A percentile compares a stretch with the other conserved stretches of the same genome.
These are phyloP conservation scores for Fallopia convolvulus DNA, from an alignment of 148 eudicot species.

Conservation along the genomic window DNA sequence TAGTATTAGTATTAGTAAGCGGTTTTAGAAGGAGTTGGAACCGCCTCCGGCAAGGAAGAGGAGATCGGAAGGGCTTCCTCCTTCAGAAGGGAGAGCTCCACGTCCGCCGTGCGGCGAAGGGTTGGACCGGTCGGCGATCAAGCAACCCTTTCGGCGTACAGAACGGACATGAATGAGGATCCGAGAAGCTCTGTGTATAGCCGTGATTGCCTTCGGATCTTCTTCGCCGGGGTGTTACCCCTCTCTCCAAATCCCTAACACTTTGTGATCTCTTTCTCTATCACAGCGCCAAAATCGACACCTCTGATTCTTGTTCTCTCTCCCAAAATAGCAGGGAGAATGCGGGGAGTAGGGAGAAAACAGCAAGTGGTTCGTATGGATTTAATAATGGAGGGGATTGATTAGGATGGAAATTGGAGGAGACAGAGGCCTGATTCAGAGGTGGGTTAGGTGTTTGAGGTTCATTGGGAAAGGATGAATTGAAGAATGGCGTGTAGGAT, in stretches of 20 bases:
- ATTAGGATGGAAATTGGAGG: neutral
- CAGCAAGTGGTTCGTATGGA: neutral
- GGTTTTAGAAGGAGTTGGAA: neutral
- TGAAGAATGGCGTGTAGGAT: too few species aligned
- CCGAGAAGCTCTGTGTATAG: slow-evolving; percentile 39
- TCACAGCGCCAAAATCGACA: neutral
- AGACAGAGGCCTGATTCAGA: neutral
- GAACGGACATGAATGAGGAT: slow-evolving; percentile 30
- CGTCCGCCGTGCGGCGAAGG: slow-evolving; percentile 36
- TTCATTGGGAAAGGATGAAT: neutral
- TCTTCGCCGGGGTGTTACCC: neutral
- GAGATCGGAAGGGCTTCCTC: slow-evolving; percentile 93
- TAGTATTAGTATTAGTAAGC: neutral
- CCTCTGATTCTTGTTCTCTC: too few species aligned
- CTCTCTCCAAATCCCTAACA: neutral
- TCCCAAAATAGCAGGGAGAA: too few species aligned
- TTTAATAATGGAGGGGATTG: neutral
- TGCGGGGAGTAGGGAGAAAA: neutral
- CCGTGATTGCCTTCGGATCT: slow-evolving; percentile 58
- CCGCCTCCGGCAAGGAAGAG: slow-evolving; percentile 65
- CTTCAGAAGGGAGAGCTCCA: slow-evolving; percentile 93
- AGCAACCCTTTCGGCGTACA: slow-evolving; percentile 37
- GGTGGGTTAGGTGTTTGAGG: neutral
- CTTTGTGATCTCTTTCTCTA: neutral
- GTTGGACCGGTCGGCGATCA: slow-evolving; percentile 27